Evolutionary conservation across 345 rosid species (phyloP).

Genomic region (Moricandia arvensis): DNA sequence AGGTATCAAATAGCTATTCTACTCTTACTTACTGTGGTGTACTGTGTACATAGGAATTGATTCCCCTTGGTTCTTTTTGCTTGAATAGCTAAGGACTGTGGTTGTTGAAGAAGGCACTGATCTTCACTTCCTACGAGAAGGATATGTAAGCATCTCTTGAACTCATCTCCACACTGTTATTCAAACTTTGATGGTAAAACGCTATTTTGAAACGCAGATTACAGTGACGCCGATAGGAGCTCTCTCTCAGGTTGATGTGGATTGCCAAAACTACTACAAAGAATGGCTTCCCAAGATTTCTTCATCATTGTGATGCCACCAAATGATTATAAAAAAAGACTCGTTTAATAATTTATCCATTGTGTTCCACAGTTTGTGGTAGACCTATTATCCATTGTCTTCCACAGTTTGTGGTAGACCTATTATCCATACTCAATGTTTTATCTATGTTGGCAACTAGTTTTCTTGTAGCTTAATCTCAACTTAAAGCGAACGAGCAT

Average conservation of each 20-base stretch:
- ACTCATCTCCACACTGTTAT: conserved; percentile 7
- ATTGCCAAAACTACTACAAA: conserved; percentile 49
- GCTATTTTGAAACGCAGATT: conserved; percentile 52
- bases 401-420: too few relatives aligned
- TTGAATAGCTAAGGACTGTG: conserved; percentile 42
- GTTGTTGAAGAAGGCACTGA: conserved; percentile 61
- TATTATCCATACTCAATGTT: too few relatives aligned
- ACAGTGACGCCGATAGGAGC: conserved; percentile 79
- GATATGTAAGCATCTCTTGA: conserved; percentile 54
- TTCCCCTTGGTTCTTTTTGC: conserved; percentile 2
- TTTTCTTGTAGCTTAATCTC: not conserved
- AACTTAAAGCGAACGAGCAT: too few relatives aligned
- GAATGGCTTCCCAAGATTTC: conserved; percentile 68
- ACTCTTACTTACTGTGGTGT: not conserved
- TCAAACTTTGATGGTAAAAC: not conserved
- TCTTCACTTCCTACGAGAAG: conserved; percentile 56
- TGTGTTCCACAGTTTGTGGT: conserved; percentile 24
- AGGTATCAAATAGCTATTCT: conserved; percentile 38
- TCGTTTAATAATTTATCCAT: not conserved
- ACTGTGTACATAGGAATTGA: not conserved
- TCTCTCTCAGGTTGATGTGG: conserved; percentile 55
- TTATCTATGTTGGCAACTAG: not conserved
- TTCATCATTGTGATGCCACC: conserved; percentile 54
- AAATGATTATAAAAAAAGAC: not conserved
- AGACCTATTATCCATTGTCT: too few relatives aligned